These are phyloP conservation scores for Cardamine occulta DNA, from an alignment of 345 rosid genomes.

Conservation along the genomic window DNA sequence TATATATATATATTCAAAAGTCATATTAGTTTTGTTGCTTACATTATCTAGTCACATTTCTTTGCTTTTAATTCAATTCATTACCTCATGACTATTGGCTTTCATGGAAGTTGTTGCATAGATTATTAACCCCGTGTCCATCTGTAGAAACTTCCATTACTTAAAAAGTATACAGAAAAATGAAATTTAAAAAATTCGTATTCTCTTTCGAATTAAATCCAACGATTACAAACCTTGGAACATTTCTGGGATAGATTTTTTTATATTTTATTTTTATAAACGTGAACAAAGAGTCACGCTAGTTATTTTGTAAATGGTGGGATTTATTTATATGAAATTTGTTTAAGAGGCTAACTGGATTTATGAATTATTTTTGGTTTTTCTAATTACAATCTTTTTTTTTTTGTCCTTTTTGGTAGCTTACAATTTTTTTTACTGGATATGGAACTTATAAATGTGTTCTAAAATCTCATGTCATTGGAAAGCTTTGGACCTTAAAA, in stretches of 20 bases:
- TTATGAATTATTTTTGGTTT: neutral
- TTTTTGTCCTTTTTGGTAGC: neutral
- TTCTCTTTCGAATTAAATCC: constrained; percentile 12
- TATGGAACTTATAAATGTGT: neutral
- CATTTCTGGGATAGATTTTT: neutral
- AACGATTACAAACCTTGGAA: neutral
- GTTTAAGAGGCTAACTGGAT: neutral
- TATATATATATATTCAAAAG: constrained; percentile 1
- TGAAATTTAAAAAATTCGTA: neutral
- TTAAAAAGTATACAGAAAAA: neutral
- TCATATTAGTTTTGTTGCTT: constrained; percentile 31
- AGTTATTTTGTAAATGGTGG: neutral
- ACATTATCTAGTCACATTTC: constrained; percentile 30
- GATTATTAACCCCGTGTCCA: constrained; percentile 20
- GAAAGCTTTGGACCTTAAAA: neutral
- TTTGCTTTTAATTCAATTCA: constrained; percentile 45
- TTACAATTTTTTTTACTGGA: neutral
- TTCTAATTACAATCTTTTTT: too few relatives aligned
- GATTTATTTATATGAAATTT: neutral
- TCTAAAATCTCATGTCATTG: neutral
- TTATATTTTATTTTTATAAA: neutral
- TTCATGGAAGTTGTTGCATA: constrained; percentile 38
- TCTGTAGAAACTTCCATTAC: constrained; percentile 35
- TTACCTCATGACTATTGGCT: constrained; percentile 32
- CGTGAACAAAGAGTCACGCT: neutral